Evolutionary conservation across 495 filamentous ascomycete species (phyloP).

Genomic region (Cercophora scortea): DNA sequence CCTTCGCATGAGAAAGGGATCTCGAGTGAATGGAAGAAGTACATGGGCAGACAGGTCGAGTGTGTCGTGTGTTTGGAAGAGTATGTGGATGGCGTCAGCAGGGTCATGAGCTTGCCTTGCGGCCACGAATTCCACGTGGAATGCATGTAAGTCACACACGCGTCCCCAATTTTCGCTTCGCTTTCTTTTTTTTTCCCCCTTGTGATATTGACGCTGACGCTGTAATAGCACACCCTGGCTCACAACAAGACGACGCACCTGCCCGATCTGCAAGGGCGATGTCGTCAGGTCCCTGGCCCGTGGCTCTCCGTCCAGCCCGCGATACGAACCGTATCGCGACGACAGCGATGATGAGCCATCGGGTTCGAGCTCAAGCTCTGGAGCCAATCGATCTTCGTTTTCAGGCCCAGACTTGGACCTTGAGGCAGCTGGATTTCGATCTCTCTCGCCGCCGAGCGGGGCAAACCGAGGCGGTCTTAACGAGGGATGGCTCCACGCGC

Average conservation of each 20-base stretch:
- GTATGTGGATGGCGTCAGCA: conserved; percentile 88
- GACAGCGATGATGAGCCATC: conserved; percentile 37
- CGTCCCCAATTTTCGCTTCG: background rate
- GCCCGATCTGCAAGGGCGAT: conserved; percentile 96
- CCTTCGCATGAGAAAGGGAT: conserved; percentile 41
- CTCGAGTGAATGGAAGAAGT: conserved; percentile 64
- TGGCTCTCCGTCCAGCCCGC: conserved; percentile 34
- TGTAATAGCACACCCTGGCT: conserved; percentile 88
- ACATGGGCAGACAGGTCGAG: conserved; percentile 80
- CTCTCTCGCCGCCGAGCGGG: background rate
- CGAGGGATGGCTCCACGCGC: background rate
- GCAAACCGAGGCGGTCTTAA: background rate
- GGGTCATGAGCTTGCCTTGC: conserved; percentile 96
- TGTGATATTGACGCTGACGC: conserved; percentile 20
- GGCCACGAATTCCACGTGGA: conserved; percentile 96
- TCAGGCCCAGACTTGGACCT: background rate
- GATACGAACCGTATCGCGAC: conserved; percentile 42
- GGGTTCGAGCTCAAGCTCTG: conserved; percentile 5
- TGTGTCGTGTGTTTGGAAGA: conserved; percentile 98
- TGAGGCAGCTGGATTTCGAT: background rate
- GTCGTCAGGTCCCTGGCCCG: conserved; percentile 61
- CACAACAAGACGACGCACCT: conserved; percentile 87
- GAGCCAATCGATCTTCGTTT: conserved; percentile 4
- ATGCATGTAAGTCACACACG: conserved; percentile 87
- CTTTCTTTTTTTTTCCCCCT: background rate